Evolutionary conservation across 257 asterid species (phyloP).

Genomic region (Nemophila menziesii): DNA sequence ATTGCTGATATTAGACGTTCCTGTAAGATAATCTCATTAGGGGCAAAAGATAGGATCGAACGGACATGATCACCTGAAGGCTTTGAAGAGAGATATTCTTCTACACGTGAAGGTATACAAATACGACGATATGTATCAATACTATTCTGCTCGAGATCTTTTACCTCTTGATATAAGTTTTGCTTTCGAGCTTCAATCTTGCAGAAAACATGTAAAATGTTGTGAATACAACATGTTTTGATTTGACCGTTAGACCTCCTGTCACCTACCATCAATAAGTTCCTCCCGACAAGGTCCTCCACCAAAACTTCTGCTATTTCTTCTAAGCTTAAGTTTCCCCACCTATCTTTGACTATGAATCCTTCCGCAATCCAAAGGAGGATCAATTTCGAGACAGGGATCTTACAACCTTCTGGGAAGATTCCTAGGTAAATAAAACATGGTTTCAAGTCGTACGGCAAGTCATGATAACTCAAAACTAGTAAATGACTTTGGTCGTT

Average conservation of each 20-base stretch:
- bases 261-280: constrained; percentile 25
- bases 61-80: constrained; percentile 17
- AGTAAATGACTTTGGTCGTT: constrained; percentile 5
- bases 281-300: constrained; percentile 27
- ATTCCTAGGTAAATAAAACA: constrained; percentile 43
- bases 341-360: constrained; percentile 13
- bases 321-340: constrained; percentile 16
- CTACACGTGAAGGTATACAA: constrained; percentile 23
- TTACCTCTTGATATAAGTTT: constrained; percentile 32
- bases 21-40: constrained; percentile 8
- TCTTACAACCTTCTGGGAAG: constrained; percentile 27
- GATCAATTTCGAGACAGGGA: constrained; percentile 21
- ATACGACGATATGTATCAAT: constrained; percentile 24
- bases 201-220: constrained; percentile 32
- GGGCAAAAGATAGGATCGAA: constrained; percentile 28
- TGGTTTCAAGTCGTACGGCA: constrained; percentile 25
- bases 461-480: constrained; percentile 25
- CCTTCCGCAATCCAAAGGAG: constrained; percentile 45
- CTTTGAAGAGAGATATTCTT: constrained; percentile 9
- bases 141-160: constrained; percentile 3
- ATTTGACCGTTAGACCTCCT: constrained; percentile 22
- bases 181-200: constrained; percentile 17
- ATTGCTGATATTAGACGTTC: constrained; percentile 14
- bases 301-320: constrained; percentile 22
- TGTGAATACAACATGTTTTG: constrained; percentile 30